These are phyloP conservation scores for Candida glucosophila DNA, from an alignment of 1,139 yeast genomes.

Conservation along the genomic window DNA sequence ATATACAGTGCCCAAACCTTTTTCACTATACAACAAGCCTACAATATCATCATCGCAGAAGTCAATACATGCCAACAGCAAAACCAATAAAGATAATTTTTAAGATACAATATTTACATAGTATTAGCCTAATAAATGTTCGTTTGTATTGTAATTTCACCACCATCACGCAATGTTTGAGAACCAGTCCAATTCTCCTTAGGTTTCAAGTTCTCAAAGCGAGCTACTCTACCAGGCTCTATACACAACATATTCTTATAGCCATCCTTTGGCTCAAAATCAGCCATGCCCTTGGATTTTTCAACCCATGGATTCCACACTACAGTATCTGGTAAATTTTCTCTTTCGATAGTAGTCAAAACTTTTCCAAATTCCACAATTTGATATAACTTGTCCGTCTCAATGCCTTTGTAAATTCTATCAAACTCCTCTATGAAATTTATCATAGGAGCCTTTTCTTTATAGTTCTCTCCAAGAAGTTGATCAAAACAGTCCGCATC, in stretches of 20 bases:
- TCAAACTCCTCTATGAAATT: slow-evolving; percentile 76
- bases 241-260: slow-evolving; percentile 84
- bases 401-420: slow-evolving; percentile 64
- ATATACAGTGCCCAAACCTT: slow-evolving; percentile 15
- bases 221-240: slow-evolving; percentile 84
- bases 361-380: slow-evolving; percentile 64
- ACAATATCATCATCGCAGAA: slow-evolving; percentile 41
- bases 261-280: slow-evolving; percentile 80
- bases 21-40: slow-evolving; percentile 30
- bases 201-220: slow-evolving; percentile 51
- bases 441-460: slow-evolving; percentile 65
- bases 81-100: slow-evolving; percentile 22
- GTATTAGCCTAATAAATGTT: slow-evolving; percentile 23
- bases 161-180: slow-evolving; percentile 29
- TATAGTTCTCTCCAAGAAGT: slow-evolving; percentile 51
- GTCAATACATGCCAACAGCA: slow-evolving; percentile 21
- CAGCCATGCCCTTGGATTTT: slow-evolving; percentile 72
- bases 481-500: slow-evolving; percentile 72
- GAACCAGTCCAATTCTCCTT: slow-evolving; percentile 60
- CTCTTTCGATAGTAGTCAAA: slow-evolving; percentile 54
- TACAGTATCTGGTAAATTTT: slow-evolving; percentile 74
- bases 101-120: slow-evolving; percentile 8
- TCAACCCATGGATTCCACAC: slow-evolving; percentile 98
- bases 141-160: slow-evolving; percentile 37
- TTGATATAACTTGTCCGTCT: slow-evolving; percentile 48